These are phyloP conservation scores for Phytophthora syringae DNA, from an alignment of 352 stramenopile species.

Conservation along the genomic window DNA sequence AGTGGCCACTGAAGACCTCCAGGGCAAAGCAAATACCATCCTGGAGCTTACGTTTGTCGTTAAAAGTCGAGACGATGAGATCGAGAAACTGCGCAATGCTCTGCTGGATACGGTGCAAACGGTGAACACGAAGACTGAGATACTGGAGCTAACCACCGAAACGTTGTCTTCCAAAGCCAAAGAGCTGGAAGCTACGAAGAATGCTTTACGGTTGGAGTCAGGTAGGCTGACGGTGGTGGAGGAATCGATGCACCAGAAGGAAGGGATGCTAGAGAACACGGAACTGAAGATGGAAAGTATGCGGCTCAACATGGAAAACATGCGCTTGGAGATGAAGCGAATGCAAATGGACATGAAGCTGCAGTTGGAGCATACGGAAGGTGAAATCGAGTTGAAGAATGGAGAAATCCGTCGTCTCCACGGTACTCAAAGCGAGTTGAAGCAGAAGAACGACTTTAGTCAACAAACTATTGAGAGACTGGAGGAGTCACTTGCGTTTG, in stretches of 20 bases:
- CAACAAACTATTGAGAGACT: constrained; percentile 58
- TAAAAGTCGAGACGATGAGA: constrained; percentile 75
- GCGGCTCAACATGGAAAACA: constrained; percentile 57
- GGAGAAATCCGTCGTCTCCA: constrained; percentile 70
- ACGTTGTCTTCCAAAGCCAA: constrained; percentile 64
- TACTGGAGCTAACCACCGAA: constrained; percentile 69
- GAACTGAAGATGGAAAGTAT: constrained; percentile 73
- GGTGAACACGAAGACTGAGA: constrained; percentile 67
- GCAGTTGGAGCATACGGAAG: constrained; percentile 65
- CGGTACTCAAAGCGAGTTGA: constrained; percentile 54
- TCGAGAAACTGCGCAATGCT: constrained; percentile 57
- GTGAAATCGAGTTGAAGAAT: constrained; percentile 78
- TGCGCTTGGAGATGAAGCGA: constrained; percentile 71
- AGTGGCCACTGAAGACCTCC: constrained; percentile 44
- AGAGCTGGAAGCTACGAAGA: constrained; percentile 64
- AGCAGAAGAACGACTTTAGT: constrained; percentile 61
- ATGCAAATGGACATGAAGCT: constrained; percentile 82
- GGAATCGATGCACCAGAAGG: constrained; percentile 70
- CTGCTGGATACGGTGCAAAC: constrained; percentile 64
- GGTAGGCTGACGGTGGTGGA: constrained; percentile 60
- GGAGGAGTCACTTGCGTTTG: constrained; percentile 42
- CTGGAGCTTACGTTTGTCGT: constrained; percentile 81
- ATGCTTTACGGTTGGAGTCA: constrained; percentile 61
- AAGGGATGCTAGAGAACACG: constrained; percentile 63
- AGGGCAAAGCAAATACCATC: constrained; percentile 66